Conservation (phyloP, 2,329 filamentous ascomycete species). For the Nothopassalora personata region DNA sequence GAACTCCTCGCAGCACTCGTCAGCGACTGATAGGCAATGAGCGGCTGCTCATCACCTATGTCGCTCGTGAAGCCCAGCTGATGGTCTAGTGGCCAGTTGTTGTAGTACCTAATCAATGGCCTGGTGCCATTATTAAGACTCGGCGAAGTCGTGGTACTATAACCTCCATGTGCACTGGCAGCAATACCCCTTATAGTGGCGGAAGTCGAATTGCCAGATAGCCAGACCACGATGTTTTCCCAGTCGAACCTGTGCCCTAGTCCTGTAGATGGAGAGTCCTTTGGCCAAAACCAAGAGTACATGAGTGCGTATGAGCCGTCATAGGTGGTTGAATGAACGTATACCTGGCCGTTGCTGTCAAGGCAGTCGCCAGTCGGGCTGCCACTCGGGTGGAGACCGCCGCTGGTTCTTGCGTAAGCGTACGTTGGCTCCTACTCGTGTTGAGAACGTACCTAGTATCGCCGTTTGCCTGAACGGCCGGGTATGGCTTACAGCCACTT, state of each 20-base stretch:
- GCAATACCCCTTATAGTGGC: slow-evolving; percentile 47
- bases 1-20: slow-evolving; percentile 39
- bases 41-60: slow-evolving; percentile 33
- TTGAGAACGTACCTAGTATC: slow-evolving; percentile 48
- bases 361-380: slow-evolving; percentile 37
- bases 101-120: slow-evolving; percentile 47
- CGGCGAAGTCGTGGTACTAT: slow-evolving; percentile 40
- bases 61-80: slow-evolving; percentile 39
- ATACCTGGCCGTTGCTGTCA: slow-evolving; percentile 47
- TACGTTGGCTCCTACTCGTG: background rate
- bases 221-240: slow-evolving; percentile 52
- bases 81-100: slow-evolving; percentile 44
- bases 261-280: slow-evolving; percentile 42
- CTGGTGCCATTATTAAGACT: slow-evolving; percentile 40
- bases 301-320: slow-evolving; percentile 45
- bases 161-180: slow-evolving; percentile 49
- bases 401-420: slow-evolving; percentile 32
- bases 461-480: slow-evolving; percentile 54
- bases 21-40: slow-evolving; percentile 49
- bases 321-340: slow-evolving; percentile 42
- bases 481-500: slow-evolving; percentile 59
- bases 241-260: slow-evolving; percentile 53
- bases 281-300: slow-evolving; percentile 51
- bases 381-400: slow-evolving; percentile 41
- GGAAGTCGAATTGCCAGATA: slow-evolving; percentile 36